Percentiles rank a stretch among this genome's conserved stretches.
phyloP scores from a whole-genome alignment of 2,329 filamentous ascomycete genomes.

The Cladorrhinum sp. region DNA sequence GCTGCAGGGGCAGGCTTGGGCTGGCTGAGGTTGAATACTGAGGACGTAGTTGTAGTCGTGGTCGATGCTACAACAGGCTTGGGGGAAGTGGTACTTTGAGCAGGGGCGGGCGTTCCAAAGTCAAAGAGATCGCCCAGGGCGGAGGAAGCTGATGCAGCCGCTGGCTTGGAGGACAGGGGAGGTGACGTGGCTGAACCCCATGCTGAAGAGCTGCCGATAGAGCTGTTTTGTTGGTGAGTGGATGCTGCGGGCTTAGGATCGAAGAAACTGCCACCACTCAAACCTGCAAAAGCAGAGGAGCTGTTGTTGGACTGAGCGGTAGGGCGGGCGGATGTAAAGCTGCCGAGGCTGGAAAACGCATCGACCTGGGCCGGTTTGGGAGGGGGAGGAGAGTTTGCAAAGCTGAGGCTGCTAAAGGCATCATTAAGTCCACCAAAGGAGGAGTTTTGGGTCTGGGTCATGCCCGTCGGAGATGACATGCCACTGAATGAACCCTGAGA shows the following conservation, averaged over 20 bases:
- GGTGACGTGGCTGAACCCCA: conserved; percentile 59
- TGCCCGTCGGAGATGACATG: conserved; percentile 55
- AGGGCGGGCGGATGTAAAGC: conserved; percentile 33
- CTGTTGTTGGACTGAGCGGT: conserved; percentile 33
- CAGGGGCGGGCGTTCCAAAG: conserved; percentile 53
- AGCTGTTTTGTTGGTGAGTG: conserved; percentile 49
- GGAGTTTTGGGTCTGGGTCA: conserved; percentile 45
- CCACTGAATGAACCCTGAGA: conserved; percentile 64
- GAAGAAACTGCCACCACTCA: conserved; percentile 80
- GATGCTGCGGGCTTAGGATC: conserved; percentile 60
- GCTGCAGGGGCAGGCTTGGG: conserved; percentile 43
- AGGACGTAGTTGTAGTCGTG: conserved; percentile 46
- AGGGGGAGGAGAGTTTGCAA: conserved; percentile 44
- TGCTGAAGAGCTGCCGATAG: conserved; percentile 58
- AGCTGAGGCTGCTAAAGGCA: conserved; percentile 63
- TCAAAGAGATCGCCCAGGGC: conserved; percentile 80
- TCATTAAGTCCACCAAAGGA: conserved; percentile 67
- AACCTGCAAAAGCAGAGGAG: conserved; percentile 45
- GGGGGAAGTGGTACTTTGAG: conserved; percentile 44
- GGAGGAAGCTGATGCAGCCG: conserved; percentile 46
- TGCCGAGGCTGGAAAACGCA: conserved; percentile 35
- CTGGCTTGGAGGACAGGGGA: conserved; percentile 34
- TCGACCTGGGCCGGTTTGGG: conserved; percentile 38
- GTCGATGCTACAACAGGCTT: conserved; percentile 38
- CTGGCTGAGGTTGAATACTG: conserved; percentile 74